A percentile compares a stretch with the other conserved stretches of the same genome.
phyloP scores from a whole-genome alignment of 2,329 filamentous ascomycete species.

The Cladophialophora exuberans region DNA sequence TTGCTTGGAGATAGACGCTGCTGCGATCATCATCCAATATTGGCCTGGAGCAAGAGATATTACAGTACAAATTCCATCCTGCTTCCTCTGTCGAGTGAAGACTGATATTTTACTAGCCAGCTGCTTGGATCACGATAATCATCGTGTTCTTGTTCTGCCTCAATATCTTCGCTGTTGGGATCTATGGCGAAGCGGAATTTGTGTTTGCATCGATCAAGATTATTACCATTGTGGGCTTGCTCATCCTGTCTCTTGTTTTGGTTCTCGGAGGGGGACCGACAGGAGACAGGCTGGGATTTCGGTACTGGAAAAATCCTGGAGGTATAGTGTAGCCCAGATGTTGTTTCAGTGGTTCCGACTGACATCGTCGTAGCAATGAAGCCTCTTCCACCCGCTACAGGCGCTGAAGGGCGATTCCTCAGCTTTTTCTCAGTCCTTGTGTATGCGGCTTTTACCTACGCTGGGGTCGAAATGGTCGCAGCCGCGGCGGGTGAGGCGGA shows the following conservation, averaged over 20 bases:
- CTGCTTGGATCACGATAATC: slow-evolving; percentile 31
- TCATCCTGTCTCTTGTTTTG: slow-evolving; percentile 55
- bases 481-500: slow-evolving; percentile 58
- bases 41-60: slow-evolving; percentile 54
- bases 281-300: slow-evolving; percentile 59
- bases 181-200: slow-evolving; percentile 70
- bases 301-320: slow-evolving; percentile 58
- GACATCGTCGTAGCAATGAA: too few relatives aligned
- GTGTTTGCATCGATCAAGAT: slow-evolving; percentile 68
- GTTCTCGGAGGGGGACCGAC: slow-evolving; percentile 51
- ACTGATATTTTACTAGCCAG: slow-evolving; percentile 35
- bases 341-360: too few relatives aligned
- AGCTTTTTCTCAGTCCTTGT: slow-evolving; percentile 50
- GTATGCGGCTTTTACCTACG: slow-evolving; percentile 46
- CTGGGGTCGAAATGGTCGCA: slow-evolving; percentile 53
- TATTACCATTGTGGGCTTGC: slow-evolving; percentile 57
- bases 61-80: slow-evolving; percentile 1
- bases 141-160: slow-evolving; percentile 49
- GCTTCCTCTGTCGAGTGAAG: slow-evolving; percentile 32
- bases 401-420: slow-evolving; percentile 46
- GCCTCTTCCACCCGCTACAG: slow-evolving; percentile 58
- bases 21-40: slow-evolving; percentile 74
- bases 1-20: slow-evolving; percentile 80
- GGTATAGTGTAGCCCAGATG: slow-evolving; percentile 67
- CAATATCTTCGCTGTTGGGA: slow-evolving; percentile 71